Conservation (phyloP, 176 grass and related monocot species). For the Eragrostis nindensis region DNA sequence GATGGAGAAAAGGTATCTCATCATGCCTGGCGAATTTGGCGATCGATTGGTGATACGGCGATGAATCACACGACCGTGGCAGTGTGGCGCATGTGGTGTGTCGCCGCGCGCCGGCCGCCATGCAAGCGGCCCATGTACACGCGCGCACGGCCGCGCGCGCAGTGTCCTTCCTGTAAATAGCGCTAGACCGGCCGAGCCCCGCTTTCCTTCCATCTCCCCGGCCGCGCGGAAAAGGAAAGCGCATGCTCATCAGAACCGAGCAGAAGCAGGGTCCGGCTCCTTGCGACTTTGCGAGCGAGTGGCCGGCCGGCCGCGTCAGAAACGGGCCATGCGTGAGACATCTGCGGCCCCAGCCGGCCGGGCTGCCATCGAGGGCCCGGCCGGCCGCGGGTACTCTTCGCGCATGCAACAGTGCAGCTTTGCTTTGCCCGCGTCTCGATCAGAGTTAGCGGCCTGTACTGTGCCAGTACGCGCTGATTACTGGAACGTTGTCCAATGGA, state of each 20-base stretch:
- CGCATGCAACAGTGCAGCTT: not conserved
- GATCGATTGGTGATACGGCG: not conserved
- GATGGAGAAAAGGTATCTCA: not conserved
- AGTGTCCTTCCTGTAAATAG: slow-evolving; percentile 23
- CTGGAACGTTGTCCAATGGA: not conserved
- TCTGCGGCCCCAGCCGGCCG: not conserved
- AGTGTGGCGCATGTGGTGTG: slow-evolving; percentile 32
- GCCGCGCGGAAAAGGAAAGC: not conserved
- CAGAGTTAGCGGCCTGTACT: not conserved
- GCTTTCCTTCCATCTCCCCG: too few species aligned
- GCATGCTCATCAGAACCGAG: too few species aligned
- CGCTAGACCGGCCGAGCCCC: not conserved
- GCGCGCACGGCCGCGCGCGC: not conserved
- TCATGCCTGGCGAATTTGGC: too few species aligned
- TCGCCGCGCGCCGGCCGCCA: not conserved
- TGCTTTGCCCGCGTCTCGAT: not conserved
- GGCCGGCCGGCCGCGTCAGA: not conserved
- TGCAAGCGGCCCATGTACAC: not conserved
- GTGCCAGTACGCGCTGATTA: not conserved
- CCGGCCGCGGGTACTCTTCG: not conserved
- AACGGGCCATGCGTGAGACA: not conserved
- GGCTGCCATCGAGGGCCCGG: not conserved
- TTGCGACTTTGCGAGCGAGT: not conserved
- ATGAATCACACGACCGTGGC: not conserved
- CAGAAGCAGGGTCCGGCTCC: not conserved